phyloP scores from a whole-genome alignment of 495 filamentous ascomycete species.

The Penicillium odoratum region DNA sequence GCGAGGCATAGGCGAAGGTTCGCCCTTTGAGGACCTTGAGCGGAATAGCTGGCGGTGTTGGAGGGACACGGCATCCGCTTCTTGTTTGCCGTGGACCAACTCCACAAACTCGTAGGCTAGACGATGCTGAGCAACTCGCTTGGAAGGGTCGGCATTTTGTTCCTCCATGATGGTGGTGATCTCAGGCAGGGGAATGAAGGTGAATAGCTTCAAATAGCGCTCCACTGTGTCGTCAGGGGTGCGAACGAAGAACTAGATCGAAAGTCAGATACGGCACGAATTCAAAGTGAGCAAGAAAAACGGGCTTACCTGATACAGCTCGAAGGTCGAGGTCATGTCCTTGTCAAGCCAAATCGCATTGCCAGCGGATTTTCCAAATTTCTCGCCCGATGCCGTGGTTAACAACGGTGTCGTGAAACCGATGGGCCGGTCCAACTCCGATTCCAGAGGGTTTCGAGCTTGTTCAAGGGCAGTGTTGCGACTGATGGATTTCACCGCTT shows the following conservation, averaged over 20 bases:
- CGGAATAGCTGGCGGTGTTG: conserved; percentile 63
- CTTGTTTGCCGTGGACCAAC: conserved; percentile 68
- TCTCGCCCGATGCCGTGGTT: conserved; percentile 79
- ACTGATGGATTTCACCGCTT: conserved; percentile 71
- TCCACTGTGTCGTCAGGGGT: conserved; percentile 77
- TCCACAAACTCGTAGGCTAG: conserved; percentile 79
- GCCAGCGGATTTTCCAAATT: conserved; percentile 93
- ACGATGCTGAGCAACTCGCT: conserved; percentile 74
- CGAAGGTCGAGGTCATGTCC: conserved; percentile 75
- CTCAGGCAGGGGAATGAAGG: conserved; percentile 70
- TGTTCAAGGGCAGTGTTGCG: conserved; percentile 44
- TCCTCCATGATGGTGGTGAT: conserved; percentile 65
- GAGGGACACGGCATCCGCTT: conserved; percentile 54
- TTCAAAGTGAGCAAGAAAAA: conserved; percentile 5
- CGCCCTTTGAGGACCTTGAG: conserved; percentile 37
- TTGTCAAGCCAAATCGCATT: conserved; percentile 93
- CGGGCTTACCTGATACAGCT: conserved; percentile 69
- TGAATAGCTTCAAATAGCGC: conserved; percentile 84
- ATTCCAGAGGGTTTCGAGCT: conserved; percentile 27
- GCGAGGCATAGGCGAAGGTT: conserved; percentile 42
- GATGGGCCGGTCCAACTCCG: conserved; percentile 55
- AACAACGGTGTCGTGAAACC: conserved; percentile 90
- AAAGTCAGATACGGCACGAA: conserved; percentile 18
- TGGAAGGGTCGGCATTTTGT: conserved; percentile 64
- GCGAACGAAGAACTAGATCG: conserved; percentile 74